Conservation (phyloP, 352 stramenopile species). For the Pythium angustatum region DNA sequence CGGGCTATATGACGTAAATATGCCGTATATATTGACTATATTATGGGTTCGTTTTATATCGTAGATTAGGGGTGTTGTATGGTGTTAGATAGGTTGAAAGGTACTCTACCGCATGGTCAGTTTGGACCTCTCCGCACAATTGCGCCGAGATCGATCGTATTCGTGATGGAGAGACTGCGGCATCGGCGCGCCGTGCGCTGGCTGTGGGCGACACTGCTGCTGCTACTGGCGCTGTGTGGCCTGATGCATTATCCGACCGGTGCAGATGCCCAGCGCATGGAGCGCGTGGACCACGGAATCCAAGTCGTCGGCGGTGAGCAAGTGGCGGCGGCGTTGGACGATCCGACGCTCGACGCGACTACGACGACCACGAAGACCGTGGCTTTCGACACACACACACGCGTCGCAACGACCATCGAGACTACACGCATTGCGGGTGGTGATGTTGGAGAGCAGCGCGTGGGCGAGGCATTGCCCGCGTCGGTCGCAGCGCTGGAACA, state of each 20-base stretch:
- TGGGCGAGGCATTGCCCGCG: neutral
- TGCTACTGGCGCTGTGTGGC: neutral
- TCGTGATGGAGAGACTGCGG: too few species aligned
- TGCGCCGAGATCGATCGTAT: neutral
- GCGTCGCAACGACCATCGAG: constrained; percentile 16
- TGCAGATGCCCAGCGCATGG: constrained; percentile 10
- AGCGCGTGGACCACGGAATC: neutral
- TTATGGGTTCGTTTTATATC: neutral
- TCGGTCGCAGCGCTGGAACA: constrained; percentile 6
- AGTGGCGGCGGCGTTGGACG: constrained; percentile 5
- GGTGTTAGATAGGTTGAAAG: neutral
- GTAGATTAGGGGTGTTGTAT: constrained; percentile 1
- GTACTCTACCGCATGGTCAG: neutral
- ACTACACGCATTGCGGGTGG: constrained; percentile 12
- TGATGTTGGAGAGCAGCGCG: neutral
- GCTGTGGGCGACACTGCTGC: constrained; percentile 10
- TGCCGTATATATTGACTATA: neutral
- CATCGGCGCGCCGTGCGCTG: neutral
- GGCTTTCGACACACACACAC: constrained; percentile 11
- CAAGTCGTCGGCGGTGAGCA: constrained; percentile 13
- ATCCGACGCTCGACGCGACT: neutral
- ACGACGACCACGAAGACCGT: constrained; percentile 15
- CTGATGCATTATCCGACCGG: neutral
- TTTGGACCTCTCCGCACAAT: neutral
- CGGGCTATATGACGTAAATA: constrained; percentile 26